phyloP scores from a whole-genome alignment of 2,329 filamentous ascomycete species.

The Ambrosiella xylebori region DNA sequence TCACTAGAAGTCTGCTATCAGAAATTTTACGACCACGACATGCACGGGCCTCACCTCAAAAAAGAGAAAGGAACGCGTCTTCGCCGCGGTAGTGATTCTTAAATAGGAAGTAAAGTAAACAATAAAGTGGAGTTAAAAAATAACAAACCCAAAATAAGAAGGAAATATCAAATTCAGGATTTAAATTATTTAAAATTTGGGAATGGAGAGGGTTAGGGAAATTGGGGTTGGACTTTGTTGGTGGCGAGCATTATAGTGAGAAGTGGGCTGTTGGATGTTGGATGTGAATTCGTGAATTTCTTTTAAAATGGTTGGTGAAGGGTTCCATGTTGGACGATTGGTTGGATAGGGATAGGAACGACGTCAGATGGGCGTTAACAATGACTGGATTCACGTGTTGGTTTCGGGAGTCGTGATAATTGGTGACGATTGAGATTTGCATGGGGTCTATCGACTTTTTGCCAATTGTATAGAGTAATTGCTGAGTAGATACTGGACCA shows the following conservation, averaged over 20 bases:
- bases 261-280: background rate
- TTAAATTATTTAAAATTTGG: background rate
- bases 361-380: background rate
- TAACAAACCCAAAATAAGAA: background rate
- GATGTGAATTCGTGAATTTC: background rate
- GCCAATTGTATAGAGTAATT: background rate
- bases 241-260: no score
- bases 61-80: background rate
- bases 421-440: background rate
- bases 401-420: background rate
- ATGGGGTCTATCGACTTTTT: background rate
- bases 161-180: background rate
- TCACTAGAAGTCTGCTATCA: background rate
- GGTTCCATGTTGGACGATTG: background rate
- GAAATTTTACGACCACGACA: background rate
- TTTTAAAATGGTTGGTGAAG: background rate
- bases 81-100: background rate
- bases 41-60: background rate
- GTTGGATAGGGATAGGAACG: background rate
- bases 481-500: background rate
- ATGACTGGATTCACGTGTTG: background rate
- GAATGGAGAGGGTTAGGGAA: background rate
- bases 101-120: conserved; percentile 3
- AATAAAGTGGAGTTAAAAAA: background rate
- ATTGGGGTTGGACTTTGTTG: no score